Evolutionary conservation across 805 yeast genomes (phyloP).

Genomic region (Yamadazyma tumulicola): DNA sequence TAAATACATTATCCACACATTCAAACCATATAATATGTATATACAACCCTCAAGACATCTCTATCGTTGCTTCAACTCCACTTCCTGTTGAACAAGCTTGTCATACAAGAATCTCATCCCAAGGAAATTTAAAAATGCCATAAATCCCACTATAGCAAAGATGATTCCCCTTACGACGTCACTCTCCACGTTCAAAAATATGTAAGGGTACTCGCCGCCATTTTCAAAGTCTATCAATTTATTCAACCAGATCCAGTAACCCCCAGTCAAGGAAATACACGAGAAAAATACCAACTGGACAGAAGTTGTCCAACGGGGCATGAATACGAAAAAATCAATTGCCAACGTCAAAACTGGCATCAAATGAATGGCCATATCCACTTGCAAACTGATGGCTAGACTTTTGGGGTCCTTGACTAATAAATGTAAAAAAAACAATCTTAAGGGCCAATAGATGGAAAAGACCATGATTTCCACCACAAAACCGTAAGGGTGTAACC

Average conservation of each 20-base stretch:
- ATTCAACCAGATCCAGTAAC: constrained; percentile 55
- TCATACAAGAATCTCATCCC: constrained; percentile 25
- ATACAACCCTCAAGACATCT: no score
- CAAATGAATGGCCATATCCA: constrained; percentile 59
- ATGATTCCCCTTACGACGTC: constrained; percentile 43
- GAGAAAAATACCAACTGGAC: constrained; percentile 35
- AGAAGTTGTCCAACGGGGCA: constrained; percentile 42
- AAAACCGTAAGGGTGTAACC: constrained; percentile 51
- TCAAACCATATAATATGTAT: no score
- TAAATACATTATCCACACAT: no score
- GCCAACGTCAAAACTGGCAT: constrained; percentile 53
- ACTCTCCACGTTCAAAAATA: constrained; percentile 54
- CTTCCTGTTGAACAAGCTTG: neutral
- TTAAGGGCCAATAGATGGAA: constrained; percentile 65
- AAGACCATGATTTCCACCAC: constrained; percentile 62
- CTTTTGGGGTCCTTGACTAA: constrained; percentile 39
- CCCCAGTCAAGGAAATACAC: constrained; percentile 36
- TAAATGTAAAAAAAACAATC: constrained; percentile 47
- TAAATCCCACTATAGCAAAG: constrained; percentile 42
- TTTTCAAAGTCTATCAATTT: constrained; percentile 41
- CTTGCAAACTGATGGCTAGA: constrained; percentile 40
- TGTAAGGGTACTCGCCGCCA: constrained; percentile 62
- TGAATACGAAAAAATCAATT: constrained; percentile 52
- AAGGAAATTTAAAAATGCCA: constrained; percentile 30
- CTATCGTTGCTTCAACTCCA: neutral